A percentile compares a stretch with the other conserved stretches of the same genome.
Evolutionary conservation across 2,329 filamentous ascomycete genomes (phyloP).

Genomic region (Stemphylium vesicarium): DNA sequence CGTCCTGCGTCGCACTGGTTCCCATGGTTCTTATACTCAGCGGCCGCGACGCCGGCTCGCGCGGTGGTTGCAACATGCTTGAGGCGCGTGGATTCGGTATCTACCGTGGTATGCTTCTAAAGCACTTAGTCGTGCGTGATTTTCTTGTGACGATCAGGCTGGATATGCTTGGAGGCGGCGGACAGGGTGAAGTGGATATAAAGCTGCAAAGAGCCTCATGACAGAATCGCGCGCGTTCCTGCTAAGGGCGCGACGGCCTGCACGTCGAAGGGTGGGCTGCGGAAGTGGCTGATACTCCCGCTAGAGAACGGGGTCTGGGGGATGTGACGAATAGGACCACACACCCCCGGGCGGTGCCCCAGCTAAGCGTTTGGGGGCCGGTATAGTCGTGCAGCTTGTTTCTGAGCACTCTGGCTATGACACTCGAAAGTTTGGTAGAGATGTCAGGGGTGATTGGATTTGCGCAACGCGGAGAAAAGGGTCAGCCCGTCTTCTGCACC

Average conservation of each 20-base stretch:
- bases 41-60: constrained; percentile 37
- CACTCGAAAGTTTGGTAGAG: neutral
- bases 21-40: constrained; percentile 45
- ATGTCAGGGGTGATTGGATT: constrained; percentile 9
- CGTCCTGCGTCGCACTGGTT: constrained; percentile 43
- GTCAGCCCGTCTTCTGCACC: constrained; percentile 27
- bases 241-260: constrained; percentile 16
- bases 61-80: constrained; percentile 39
- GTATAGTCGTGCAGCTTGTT: constrained; percentile 9
- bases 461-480: constrained; percentile 16
- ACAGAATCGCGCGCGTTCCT: constrained; percentile 17
- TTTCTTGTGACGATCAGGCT: constrained; percentile 13
- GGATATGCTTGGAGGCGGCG: constrained; percentile 9
- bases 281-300: constrained; percentile 38
- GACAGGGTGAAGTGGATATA: constrained; percentile 33
- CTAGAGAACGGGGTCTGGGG: constrained; percentile 6
- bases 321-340: constrained; percentile 2
- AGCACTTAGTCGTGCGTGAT: constrained; percentile 10
- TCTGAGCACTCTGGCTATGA: constrained; percentile 1
- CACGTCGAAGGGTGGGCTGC: constrained; percentile 21
- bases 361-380: constrained; percentile 23
- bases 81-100: constrained; percentile 23
- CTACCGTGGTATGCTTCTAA: constrained; percentile 13
- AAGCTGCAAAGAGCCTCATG: constrained; percentile 38
- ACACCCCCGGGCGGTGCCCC: constrained; percentile 4